Conservation (phyloP, 257 asterid species). For the Fraxinus excelsior region DNA sequence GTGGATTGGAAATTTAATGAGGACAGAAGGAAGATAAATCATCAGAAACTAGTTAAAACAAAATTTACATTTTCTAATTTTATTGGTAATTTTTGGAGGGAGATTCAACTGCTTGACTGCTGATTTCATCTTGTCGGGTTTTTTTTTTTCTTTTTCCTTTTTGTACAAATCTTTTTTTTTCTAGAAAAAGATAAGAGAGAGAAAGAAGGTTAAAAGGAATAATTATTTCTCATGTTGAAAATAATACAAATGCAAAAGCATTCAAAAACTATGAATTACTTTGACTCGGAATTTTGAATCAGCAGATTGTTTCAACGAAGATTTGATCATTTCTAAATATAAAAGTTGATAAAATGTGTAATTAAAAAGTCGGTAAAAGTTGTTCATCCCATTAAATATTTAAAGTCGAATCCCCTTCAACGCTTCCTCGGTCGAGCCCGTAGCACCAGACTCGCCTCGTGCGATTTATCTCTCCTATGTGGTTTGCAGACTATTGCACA, state of each 20-base stretch:
- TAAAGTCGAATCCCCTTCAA: too few species aligned
- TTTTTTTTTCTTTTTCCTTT: neutral
- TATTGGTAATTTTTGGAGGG: neutral
- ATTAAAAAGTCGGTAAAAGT: too few species aligned
- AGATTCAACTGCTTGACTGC: conserved; percentile 25
- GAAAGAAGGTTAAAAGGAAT: too few species aligned
- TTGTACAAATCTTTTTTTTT: neutral
- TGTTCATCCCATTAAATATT: too few species aligned
- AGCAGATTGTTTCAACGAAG: neutral
- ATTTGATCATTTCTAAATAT: neutral
- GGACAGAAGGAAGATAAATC: too few species aligned
- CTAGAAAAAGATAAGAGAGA: too few species aligned
- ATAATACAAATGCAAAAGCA: conserved; percentile 9
- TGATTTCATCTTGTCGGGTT: conserved; percentile 8
- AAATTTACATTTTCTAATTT: neutral
- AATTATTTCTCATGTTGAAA: conserved; percentile 2
- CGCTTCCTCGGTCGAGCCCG: too few species aligned
- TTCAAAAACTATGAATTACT: neutral
- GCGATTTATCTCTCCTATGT: too few species aligned
- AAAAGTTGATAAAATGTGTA: too few species aligned
- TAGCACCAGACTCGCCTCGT: too few species aligned
- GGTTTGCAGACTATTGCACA: too few species aligned
- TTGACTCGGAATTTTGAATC: neutral
- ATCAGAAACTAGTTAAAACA: too few species aligned
- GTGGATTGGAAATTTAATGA: neutral